Base-by-base conservation (phyloP, 345 rosid genomes). In the Rhizophora apiculata region DNA sequence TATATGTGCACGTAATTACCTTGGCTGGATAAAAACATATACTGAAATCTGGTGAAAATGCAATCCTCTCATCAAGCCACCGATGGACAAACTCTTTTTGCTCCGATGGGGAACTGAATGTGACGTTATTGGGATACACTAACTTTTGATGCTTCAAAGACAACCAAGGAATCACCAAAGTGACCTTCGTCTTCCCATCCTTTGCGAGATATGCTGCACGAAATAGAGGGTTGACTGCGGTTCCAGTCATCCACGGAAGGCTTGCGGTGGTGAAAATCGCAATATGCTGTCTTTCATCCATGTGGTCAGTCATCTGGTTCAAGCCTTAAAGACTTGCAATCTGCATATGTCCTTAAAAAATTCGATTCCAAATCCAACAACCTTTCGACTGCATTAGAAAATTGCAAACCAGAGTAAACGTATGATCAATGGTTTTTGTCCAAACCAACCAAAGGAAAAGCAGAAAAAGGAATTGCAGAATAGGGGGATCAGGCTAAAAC, bases 241-340 rank as follows among this genome's bases (percentile, higher is more conserved):
- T 92, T 63, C 99, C 99, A 13, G 99, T 95, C 82, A 95, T 80
- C 98, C 99, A 95, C 59, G 99, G 99, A 64, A 95, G 88, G 77
- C 94, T 86, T 2, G 99, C 99, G 4, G 99, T 92, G 0, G 99
- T 95, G 74, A 87, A 92, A 68, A 95, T 86, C 0, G 94, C 96
- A 53, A 95, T 81, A 72, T 87, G 90, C 72, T 76, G 86, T 58
- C 82, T 82, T 68, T 68, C 77, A 10, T 64, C 88, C 97, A 94
- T 94, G 72, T 49, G 2, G 9, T 8, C 32, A 69, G 20, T 69
- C 84, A 73, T 78, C 62, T 61, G 54, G 13, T 60, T 54, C 21
- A 7, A 36, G 34, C 32, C 32, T 58, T 11, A 26, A 62, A 56
- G 19, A 63, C 31, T 18, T 10, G 18, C 18, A 11, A 56, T 24